phyloP scores from a whole-genome alignment of 805 yeast species.

The Monosporozyma aerobia region DNA sequence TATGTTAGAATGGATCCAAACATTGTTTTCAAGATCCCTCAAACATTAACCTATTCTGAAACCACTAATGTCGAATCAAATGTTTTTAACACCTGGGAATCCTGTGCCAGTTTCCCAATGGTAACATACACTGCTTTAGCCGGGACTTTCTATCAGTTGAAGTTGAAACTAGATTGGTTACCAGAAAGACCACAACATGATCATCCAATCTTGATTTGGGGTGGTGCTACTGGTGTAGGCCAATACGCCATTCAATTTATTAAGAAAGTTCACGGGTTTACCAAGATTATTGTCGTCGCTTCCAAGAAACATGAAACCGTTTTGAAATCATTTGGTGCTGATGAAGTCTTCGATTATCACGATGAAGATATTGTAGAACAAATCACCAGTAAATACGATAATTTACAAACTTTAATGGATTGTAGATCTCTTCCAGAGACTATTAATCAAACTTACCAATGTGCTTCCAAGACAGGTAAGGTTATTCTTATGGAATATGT shows the following conservation, averaged over 20 bases:
- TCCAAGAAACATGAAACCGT: constrained; percentile 35
- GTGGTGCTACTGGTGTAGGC: constrained; percentile 62
- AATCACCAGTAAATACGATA: constrained; percentile 27
- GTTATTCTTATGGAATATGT: constrained; percentile 21
- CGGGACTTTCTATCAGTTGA: constrained; percentile 27
- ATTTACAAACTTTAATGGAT: constrained; percentile 25
- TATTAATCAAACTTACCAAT: constrained; percentile 25
- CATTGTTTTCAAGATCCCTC: background rate
- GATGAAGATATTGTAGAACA: constrained; percentile 36
- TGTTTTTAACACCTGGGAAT: background rate
- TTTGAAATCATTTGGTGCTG: constrained; percentile 40
- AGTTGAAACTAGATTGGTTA: constrained; percentile 15
- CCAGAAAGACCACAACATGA: constrained; percentile 22
- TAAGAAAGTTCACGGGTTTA: constrained; percentile 33
- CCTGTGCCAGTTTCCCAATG: background rate
- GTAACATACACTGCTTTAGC: constrained; percentile 13
- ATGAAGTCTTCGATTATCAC: constrained; percentile 38
- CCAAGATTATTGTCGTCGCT: constrained; percentile 39
- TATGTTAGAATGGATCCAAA: constrained; percentile 29
- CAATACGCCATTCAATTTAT: constrained; percentile 48
- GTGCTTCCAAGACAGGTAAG: constrained; percentile 5
- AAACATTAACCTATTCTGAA: background rate
- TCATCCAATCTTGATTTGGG: constrained; percentile 43
- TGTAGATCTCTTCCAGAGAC: constrained; percentile 24
- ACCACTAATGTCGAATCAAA: background rate